phyloP scores from a whole-genome alignment of 2,329 filamentous ascomycete genomes.

The Fusarium chlamydosporum region DNA sequence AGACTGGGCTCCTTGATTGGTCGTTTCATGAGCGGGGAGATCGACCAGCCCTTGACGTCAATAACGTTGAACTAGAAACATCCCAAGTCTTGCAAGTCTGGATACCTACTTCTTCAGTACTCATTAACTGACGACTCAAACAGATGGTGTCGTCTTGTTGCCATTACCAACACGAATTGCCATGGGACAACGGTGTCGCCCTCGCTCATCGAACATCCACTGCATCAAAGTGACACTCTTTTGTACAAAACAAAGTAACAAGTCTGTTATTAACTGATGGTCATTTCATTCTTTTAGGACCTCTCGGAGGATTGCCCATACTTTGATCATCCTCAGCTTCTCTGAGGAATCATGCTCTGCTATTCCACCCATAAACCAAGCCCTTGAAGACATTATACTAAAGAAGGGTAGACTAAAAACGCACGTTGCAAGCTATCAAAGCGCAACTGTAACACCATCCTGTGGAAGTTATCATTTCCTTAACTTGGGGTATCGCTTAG shows the following conservation, averaged over 20 bases:
- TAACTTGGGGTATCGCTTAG: background rate
- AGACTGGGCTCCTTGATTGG: conserved; percentile 25
- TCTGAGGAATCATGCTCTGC: conserved; percentile 11
- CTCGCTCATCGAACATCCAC: background rate
- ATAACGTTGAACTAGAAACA: background rate
- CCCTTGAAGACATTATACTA: conserved; percentile 27
- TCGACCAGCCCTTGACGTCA: background rate
- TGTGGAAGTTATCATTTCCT: background rate
- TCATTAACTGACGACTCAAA: background rate
- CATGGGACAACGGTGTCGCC: background rate
- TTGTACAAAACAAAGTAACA: background rate
- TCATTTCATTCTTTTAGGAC: conserved; percentile 7
- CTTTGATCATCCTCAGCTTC: conserved; percentile 1
- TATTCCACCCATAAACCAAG: conserved; percentile 12
- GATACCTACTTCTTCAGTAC: background rate
- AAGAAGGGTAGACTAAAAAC: conserved; percentile 24
- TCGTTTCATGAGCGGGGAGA: conserved; percentile 1
- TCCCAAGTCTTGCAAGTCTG: background rate
- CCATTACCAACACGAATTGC: background rate
- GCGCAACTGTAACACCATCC: background rate
- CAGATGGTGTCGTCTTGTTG: background rate
- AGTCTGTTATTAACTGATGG: conserved; percentile 3
- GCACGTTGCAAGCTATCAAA: conserved; percentile 16
- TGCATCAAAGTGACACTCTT: background rate
- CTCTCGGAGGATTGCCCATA: background rate